Conservation (phyloP, 1,139 yeast genomes). For the Magnusiomyces fungicola region DNA sequence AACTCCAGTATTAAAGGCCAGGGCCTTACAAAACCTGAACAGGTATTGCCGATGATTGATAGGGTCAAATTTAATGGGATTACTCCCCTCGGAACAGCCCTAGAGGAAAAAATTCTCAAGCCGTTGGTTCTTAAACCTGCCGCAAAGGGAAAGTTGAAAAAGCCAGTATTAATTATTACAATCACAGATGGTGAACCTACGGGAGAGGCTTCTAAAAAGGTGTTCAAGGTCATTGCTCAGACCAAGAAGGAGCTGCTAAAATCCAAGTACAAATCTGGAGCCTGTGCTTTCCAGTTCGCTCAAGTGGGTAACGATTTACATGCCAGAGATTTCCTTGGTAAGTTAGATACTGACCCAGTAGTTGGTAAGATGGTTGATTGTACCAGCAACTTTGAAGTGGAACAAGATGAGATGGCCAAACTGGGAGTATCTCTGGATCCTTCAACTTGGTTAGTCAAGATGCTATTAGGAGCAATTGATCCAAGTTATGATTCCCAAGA, state of each 20-base stretch:
- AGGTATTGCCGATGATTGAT: conserved; percentile 23
- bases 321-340: conserved; percentile 27
- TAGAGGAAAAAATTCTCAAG: conserved; percentile 25
- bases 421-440: conserved; percentile 28
- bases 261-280: conserved; percentile 27
- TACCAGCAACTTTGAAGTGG: conserved; percentile 28
- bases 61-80: conserved; percentile 27
- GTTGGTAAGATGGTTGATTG: conserved; percentile 30
- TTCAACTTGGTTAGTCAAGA: conserved; percentile 29
- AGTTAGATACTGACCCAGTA: conserved; percentile 26
- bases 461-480: conserved; percentile 28
- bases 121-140: conserved; percentile 28
- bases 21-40: conserved; percentile 21
- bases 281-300: conserved; percentile 30
- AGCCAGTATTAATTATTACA: conserved; percentile 28
- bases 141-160: conserved; percentile 20
- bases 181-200: conserved; percentile 32
- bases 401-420: conserved; percentile 30
- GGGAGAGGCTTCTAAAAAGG: conserved; percentile 24
- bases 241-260: conserved; percentile 22
- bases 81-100: conserved; percentile 28
- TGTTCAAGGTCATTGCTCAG: conserved; percentile 23
- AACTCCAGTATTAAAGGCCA: conserved; percentile 26
- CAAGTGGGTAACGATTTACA: conserved; percentile 31
- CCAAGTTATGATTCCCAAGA: conserved; percentile 26